Conservation (phyloP, 2,329 filamentous ascomycete genomes). For the Apiospora pterosperma region DNA sequence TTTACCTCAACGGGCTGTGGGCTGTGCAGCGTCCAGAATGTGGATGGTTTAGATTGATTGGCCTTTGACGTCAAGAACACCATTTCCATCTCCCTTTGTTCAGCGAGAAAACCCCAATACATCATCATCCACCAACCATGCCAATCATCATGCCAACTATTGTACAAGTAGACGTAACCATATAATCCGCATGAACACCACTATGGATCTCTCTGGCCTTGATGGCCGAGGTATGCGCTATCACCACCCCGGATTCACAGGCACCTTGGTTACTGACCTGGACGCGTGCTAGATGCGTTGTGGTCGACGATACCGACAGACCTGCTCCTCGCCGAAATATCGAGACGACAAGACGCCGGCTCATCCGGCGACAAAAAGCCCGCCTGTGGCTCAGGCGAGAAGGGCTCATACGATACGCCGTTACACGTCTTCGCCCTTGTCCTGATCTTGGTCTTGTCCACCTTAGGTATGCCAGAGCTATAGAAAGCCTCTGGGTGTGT, state of each 20-base stretch:
- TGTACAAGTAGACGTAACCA: background rate
- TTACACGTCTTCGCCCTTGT: constrained; percentile 66
- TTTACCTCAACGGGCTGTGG: too few species aligned
- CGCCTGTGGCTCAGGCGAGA: constrained; percentile 48
- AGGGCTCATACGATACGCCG: constrained; percentile 60
- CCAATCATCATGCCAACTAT: background rate
- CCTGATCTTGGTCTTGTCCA: constrained; percentile 61
- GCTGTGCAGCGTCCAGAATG: background rate
- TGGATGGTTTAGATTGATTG: background rate
- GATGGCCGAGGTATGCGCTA: background rate
- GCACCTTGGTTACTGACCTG: background rate
- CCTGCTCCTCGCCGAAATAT: constrained; percentile 49
- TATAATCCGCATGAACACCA: background rate
- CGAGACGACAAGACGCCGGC: constrained; percentile 37
- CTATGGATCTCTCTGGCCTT: background rate
- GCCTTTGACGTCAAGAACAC: background rate
- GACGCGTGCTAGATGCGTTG: background rate
- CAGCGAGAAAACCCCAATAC: background rate
- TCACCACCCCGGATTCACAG: background rate
- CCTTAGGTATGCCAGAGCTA: constrained; percentile 41
- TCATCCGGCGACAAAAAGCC: constrained; percentile 37
- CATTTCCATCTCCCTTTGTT: constrained; percentile 1
- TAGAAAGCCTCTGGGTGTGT: background rate
- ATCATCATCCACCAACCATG: background rate
- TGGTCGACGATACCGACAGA: constrained; percentile 52